Evolutionary conservation across 345 rosid genomes (phyloP), one percentile per base, ranked within the genome.

Genomic region (Corymbia maculata): DNA sequence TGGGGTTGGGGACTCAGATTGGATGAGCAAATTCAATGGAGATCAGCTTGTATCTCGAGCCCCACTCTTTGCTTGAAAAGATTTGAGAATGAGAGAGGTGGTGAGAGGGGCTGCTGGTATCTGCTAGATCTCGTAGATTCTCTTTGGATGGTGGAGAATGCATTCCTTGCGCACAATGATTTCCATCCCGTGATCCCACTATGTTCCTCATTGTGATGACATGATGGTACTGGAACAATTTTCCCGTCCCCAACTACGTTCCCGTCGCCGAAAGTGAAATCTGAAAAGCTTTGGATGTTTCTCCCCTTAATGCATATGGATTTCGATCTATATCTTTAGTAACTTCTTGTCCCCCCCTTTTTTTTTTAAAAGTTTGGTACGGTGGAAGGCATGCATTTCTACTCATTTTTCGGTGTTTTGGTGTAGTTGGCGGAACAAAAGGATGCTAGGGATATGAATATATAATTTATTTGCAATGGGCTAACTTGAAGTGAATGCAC

Each of bases 111-210:
- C 49, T 88, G 89, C 51, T 87, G 89, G 75, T 52, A 84, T 87
- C 68, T 26, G 44, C 70, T 13, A 24, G 47, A 87, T 47, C 87
- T 53, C 17, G 57, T 42, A 32, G 64, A 52, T 52, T 88, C 91
- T 45, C 70, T 88, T 79, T 89, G 87, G 86, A 89, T 88, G 93
- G 92, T 85, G 87, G 91, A 85, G 86, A 88, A 45, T 79, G 87
- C 36, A n/a, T 91, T 91, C 91, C 89, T 87, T 79, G 36, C 22
- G 22, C 84, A 21, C 55, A 86, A 91, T 93, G 85, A 90, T 91
- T 90, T 53, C 51, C 50, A 55, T 70, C 59, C 61, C n/a, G 84
- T 90, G 45, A 50, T 21, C 61, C 59, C 88, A 61, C 53, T 85
- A 51, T 51, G 52, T 85, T 42, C 49, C 49, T 75, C 84, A 21